These are phyloP conservation scores for Spizellomyces sp. DNA, from an alignment of 192 early-diverging fungal species.

Conservation along the genomic window DNA sequence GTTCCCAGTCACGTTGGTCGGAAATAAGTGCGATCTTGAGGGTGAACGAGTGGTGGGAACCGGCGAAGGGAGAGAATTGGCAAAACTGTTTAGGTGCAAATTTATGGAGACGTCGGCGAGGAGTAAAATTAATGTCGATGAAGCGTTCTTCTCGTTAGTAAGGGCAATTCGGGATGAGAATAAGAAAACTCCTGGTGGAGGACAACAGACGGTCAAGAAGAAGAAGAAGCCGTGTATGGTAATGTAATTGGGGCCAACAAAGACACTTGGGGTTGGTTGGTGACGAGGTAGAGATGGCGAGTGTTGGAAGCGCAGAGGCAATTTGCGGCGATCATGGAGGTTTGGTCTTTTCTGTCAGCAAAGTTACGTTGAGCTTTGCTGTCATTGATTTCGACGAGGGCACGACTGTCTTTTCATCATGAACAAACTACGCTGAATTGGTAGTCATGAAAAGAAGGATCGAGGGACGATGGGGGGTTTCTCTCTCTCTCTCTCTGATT, in stretches of 20 bases:
- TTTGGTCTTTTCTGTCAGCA: too few species aligned
- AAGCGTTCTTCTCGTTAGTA: slow-evolving; percentile 80
- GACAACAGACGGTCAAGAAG: slow-evolving; percentile 3
- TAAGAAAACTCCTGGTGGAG: slow-evolving; percentile 29
- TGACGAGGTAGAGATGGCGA: too few species aligned
- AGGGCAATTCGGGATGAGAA: slow-evolving; percentile 68
- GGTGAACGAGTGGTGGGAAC: slow-evolving; percentile 50
- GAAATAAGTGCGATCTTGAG: slow-evolving; percentile 80
- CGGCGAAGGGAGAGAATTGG: slow-evolving; percentile 75
- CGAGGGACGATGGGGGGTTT: too few species aligned
- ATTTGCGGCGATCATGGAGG: too few species aligned
- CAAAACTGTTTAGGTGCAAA: slow-evolving; percentile 66
- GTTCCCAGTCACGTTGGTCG: slow-evolving; percentile 76
- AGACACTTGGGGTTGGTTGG: too few species aligned
- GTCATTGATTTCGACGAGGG: too few species aligned
- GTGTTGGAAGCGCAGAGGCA: too few species aligned
- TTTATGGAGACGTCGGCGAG: slow-evolving; percentile 87
- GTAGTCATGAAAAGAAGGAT: too few species aligned
- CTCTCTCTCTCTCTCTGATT: too few species aligned
- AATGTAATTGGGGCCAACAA: slow-evolving; percentile 5
- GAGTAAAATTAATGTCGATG: slow-evolving; percentile 82
- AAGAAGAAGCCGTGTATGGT: slow-evolving; percentile 22
- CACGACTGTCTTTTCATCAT: too few species aligned
- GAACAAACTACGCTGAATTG: too few species aligned
- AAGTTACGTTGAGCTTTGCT: too few species aligned